A percentile compares a stretch with the other conserved stretches of the same genome.
Conservation (phyloP, 805 yeast genomes). For the Metschnikowia reukaufii region DNA sequence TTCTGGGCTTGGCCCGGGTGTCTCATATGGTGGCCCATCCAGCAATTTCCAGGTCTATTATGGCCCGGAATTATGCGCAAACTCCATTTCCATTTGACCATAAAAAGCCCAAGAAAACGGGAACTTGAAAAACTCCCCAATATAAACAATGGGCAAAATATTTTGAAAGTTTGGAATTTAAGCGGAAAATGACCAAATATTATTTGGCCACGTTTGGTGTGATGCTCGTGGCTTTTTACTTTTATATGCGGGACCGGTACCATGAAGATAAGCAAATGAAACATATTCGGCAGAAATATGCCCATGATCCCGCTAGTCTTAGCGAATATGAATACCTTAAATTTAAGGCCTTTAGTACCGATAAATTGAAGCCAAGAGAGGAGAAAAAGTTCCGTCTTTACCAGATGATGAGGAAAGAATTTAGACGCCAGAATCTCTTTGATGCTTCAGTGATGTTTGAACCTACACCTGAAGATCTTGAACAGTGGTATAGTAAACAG, state of each 20-base stretch:
- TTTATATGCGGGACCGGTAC: conserved; percentile 66
- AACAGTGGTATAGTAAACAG: conserved; percentile 41
- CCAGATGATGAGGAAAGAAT: conserved; percentile 50
- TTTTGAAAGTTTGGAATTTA: conserved; percentile 54
- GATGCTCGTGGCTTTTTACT: conserved; percentile 58
- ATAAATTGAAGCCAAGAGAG: conserved; percentile 64
- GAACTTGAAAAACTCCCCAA: conserved; percentile 32
- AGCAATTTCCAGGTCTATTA: background rate
- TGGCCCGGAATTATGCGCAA: conserved; percentile 19
- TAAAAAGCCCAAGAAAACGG: conserved; percentile 29
- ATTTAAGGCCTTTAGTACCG: conserved; percentile 57
- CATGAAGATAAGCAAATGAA: conserved; percentile 61
- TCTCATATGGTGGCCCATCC: background rate
- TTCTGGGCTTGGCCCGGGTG: background rate
- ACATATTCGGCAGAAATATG: conserved; percentile 38
- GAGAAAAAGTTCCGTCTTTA: conserved; percentile 59
- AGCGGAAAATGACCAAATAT: conserved; percentile 57
- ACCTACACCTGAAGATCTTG: conserved; percentile 43
- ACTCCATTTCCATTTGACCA: conserved; percentile 39
- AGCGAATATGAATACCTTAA: conserved; percentile 66
- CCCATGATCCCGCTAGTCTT: conserved; percentile 34
- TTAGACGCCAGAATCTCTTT: conserved; percentile 38
- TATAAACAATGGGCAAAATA: conserved; percentile 43
- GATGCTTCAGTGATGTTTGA: conserved; percentile 36
- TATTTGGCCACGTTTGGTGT: conserved; percentile 60